Conservation (phyloP, 345 rosid genomes). For the Crucihimalaya himalaica region DNA sequence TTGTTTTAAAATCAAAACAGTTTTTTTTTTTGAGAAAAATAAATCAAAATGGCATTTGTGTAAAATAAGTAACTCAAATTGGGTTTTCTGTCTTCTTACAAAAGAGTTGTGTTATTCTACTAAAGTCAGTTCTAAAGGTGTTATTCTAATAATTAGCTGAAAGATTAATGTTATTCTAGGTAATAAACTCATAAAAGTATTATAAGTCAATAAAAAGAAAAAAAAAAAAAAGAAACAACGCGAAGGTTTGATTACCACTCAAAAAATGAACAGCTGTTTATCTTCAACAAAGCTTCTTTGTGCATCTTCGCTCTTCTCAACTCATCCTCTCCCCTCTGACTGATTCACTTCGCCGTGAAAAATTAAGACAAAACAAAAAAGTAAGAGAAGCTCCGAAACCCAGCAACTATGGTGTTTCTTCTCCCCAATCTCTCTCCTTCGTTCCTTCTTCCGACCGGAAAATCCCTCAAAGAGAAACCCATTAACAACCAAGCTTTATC, state of each 20-base stretch:
- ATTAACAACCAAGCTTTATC: slow-evolving; percentile 13
- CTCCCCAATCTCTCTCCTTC: slow-evolving; percentile 69
- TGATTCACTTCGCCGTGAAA: slow-evolving; percentile 36
- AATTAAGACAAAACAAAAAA: not conserved
- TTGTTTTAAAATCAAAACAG: too few species aligned
- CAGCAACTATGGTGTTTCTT: slow-evolving; percentile 68
- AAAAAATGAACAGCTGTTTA: slow-evolving; percentile 31
- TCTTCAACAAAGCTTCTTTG: slow-evolving; percentile 29
- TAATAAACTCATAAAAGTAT: too few species aligned
- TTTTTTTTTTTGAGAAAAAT: too few species aligned
- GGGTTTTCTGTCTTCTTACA: too few species aligned
- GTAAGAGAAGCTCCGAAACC: not conserved
- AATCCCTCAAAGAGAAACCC: slow-evolving; percentile 49
- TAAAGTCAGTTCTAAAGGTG: too few species aligned
- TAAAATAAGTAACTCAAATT: too few species aligned
- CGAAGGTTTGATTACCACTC: slow-evolving; percentile 49
- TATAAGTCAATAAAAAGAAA: not conserved
- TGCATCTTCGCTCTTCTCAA: slow-evolving; percentile 22
- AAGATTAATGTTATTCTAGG: too few species aligned
- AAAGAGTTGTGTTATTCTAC: too few species aligned
- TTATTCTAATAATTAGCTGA: too few species aligned
- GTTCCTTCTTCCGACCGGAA: slow-evolving; percentile 52
- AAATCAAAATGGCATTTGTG: too few species aligned
- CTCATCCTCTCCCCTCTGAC: slow-evolving; percentile 8
- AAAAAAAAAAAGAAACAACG: not conserved